A percentile compares a stretch with the other conserved stretches of the same genome.
phyloP scores from a whole-genome alignment of 1,284 basidiomycete species.

The Ceratobasidium sp. region DNA sequence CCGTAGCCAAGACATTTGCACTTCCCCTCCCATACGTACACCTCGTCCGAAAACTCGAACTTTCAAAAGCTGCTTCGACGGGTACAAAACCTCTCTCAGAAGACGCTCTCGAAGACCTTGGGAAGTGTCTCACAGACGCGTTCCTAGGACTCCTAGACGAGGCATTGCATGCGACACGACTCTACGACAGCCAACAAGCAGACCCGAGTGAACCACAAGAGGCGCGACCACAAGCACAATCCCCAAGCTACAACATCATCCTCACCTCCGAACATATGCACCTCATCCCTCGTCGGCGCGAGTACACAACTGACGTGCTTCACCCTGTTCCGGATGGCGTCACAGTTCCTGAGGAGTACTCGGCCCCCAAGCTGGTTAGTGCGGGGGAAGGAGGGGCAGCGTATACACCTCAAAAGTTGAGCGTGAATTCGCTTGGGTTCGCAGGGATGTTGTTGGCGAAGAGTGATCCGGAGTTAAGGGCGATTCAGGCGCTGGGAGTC shows the following conservation, averaged over 20 bases:
- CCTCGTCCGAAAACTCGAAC: slow-evolving; percentile 54
- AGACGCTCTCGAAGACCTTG: slow-evolving; percentile 60
- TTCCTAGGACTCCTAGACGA: slow-evolving; percentile 85
- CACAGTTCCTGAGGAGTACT: background rate
- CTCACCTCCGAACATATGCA: slow-evolving; percentile 87
- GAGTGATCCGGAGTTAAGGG: slow-evolving; percentile 78
- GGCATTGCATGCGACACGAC: slow-evolving; percentile 77
- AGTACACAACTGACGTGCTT: slow-evolving; percentile 59
- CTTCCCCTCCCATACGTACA: slow-evolving; percentile 81
- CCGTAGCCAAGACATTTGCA: slow-evolving; percentile 78
- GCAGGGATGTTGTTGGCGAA: slow-evolving; percentile 88
- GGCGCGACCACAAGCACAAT: slow-evolving; percentile 42
- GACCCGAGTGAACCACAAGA: slow-evolving; percentile 68
- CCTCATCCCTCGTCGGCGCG: slow-evolving; percentile 78
- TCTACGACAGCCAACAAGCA: slow-evolving; percentile 49
- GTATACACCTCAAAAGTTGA: slow-evolving; percentile 58
- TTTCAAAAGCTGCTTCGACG: slow-evolving; percentile 17
- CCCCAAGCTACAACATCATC: slow-evolving; percentile 85
- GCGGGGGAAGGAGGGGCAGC: slow-evolving; percentile 17
- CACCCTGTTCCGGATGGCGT: background rate
- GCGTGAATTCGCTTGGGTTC: slow-evolving; percentile 88
- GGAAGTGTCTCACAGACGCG: slow-evolving; percentile 69
- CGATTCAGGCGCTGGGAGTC: slow-evolving; percentile 72
- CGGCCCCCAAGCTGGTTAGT: slow-evolving; percentile 62
- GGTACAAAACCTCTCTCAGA: slow-evolving; percentile 20